These are phyloP conservation scores for Diaporthe destruens DNA, from an alignment of 2,329 filamentous ascomycete genomes.

Conservation along the genomic window DNA sequence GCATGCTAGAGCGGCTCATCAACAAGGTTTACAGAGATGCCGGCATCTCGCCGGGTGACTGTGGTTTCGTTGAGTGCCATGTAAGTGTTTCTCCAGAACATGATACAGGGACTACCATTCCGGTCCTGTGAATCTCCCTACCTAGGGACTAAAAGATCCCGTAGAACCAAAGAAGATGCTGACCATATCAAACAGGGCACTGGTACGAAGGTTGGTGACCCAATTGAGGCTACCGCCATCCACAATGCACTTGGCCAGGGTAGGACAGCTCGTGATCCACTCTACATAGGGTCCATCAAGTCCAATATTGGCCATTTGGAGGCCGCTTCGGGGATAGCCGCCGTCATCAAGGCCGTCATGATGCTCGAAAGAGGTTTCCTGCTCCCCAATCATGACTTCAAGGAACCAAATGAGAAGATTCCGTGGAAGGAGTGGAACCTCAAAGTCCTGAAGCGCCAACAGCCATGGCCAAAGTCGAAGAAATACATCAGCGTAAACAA, in stretches of 20 bases:
- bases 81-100: background rate
- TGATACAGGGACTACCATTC: too few relatives aligned
- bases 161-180: background rate
- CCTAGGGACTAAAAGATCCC: too few relatives aligned
- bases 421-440: slow-evolving; percentile 64
- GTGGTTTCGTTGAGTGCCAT: slow-evolving; percentile 55
- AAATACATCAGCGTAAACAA: slow-evolving; percentile 64
- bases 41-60: slow-evolving; percentile 54
- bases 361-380: slow-evolving; percentile 65
- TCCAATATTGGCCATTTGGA: slow-evolving; percentile 63
- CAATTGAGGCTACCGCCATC: slow-evolving; percentile 59
- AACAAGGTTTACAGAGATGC: slow-evolving; percentile 56
- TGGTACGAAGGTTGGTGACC: slow-evolving; percentile 61
- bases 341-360: slow-evolving; percentile 64
- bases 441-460: slow-evolving; percentile 58
- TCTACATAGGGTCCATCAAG: slow-evolving; percentile 54
- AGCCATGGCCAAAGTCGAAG: slow-evolving; percentile 62
- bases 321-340: slow-evolving; percentile 62
- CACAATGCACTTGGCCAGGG: slow-evolving; percentile 49
- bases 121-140: too few relatives aligned
- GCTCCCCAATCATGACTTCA: slow-evolving; percentile 63
- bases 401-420: slow-evolving; percentile 62
- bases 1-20: slow-evolving; percentile 55
- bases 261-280: slow-evolving; percentile 45
- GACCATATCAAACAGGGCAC: slow-evolving; percentile 56